Conservation (phyloP, 179 eudicot species). For the Carnegiea gigantea region DNA sequence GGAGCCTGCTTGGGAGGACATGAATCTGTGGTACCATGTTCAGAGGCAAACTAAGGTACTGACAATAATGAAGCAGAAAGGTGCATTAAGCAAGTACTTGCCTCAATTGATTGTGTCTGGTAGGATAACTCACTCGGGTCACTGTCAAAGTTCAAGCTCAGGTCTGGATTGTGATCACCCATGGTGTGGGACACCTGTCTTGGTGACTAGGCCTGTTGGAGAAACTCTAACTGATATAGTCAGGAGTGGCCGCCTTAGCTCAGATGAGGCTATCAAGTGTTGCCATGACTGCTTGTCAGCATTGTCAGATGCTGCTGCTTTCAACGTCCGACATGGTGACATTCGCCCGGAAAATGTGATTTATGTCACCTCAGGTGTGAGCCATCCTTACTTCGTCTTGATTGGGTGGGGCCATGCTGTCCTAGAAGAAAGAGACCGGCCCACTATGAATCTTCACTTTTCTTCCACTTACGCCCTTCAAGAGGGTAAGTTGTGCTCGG, state of each 20-base stretch:
- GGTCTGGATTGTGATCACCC: slow-evolving; percentile 63
- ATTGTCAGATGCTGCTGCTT: slow-evolving; percentile 51
- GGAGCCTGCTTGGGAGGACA: slow-evolving; percentile 88
- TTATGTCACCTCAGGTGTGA: slow-evolving; percentile 45
- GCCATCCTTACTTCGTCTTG: slow-evolving; percentile 57
- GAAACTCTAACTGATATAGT: slow-evolving; percentile 55
- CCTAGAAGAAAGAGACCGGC: slow-evolving; percentile 83
- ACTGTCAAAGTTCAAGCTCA: slow-evolving; percentile 52
- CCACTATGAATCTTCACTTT: slow-evolving; percentile 78
- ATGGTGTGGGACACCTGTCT: slow-evolving; percentile 81
- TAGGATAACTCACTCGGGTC: slow-evolving; percentile 60
- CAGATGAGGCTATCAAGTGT: slow-evolving; percentile 72
- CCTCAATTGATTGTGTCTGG: slow-evolving; percentile 70
- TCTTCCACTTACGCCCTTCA: slow-evolving; percentile 86
- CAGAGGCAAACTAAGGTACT: slow-evolving; percentile 89
- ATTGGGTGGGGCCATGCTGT: slow-evolving; percentile 91
- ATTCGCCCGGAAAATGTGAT: slow-evolving; percentile 77
- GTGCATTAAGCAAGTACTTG: slow-evolving; percentile 63
- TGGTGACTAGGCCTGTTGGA: slow-evolving; percentile 78
- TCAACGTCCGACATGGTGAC: slow-evolving; percentile 80
- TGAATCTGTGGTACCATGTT: slow-evolving; percentile 88
- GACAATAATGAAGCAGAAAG: slow-evolving; percentile 71
- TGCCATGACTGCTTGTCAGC: slow-evolving; percentile 90
- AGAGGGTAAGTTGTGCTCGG: slow-evolving; percentile 80
- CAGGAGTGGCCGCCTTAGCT: slow-evolving; percentile 44